A percentile compares a stretch with the other conserved stretches of the same genome.
Conservation (phyloP, 2,329 filamentous ascomycete species). For the Seiridium cupressi region DNA sequence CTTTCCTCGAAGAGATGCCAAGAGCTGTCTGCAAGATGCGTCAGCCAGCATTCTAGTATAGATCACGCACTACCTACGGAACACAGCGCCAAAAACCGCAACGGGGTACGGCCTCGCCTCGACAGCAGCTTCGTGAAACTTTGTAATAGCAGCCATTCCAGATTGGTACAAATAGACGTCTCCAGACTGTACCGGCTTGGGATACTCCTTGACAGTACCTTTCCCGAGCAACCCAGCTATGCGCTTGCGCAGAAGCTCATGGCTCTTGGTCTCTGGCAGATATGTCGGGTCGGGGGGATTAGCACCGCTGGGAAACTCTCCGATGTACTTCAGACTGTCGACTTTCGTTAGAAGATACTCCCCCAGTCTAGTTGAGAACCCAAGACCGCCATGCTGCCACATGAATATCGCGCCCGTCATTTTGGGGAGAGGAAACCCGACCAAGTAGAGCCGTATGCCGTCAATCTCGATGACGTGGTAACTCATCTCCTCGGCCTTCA, state of each 20-base stretch:
- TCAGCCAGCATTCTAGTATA: background rate
- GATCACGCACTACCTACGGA: conserved; percentile 23
- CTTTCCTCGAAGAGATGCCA: conserved; percentile 45
- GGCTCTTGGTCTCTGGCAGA: conserved; percentile 35
- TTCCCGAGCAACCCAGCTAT: conserved; percentile 40
- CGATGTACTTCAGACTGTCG: conserved; percentile 32
- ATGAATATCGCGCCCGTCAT: conserved; percentile 35
- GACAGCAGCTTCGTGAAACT: conserved; percentile 36
- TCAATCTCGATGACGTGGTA: conserved; percentile 40
- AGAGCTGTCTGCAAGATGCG: conserved; percentile 33
- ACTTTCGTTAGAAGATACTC: conserved; percentile 39
- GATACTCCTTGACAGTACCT: conserved; percentile 30
- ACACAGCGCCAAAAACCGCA: conserved; percentile 49
- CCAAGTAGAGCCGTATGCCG: conserved; percentile 40
- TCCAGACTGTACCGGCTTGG: conserved; percentile 20
- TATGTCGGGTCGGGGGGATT: conserved; percentile 32
- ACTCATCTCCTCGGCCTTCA: conserved; percentile 31
- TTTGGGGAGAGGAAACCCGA: conserved; percentile 36
- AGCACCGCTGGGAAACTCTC: conserved; percentile 19
- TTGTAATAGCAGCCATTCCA: conserved; percentile 53
- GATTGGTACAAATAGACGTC: conserved; percentile 54
- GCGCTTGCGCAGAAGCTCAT: conserved; percentile 35
- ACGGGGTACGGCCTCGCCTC: conserved; percentile 31
- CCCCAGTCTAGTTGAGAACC: conserved; percentile 43
- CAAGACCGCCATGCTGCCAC: conserved; percentile 46